Evolutionary conservation across 179 eudicot species (phyloP), one percentile per base, ranked within the genome.

Genomic region (Silene coronaria): DNA sequence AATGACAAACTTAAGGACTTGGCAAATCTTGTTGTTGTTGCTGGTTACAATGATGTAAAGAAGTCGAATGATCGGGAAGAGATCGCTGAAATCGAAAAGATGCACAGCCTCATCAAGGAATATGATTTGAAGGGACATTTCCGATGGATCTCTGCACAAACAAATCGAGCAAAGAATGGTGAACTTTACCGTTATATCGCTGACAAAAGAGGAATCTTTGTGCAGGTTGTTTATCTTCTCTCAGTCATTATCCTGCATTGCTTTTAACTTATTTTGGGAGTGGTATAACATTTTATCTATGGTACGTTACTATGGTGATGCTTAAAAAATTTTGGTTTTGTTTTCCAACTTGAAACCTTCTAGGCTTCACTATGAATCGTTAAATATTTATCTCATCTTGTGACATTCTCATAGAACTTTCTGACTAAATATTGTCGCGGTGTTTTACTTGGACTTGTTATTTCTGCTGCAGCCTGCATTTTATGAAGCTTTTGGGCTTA

Each of bases 11-110:
- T 93, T 2, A 79, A 87, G 53, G 91, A 89, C 42, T 63, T 93
- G 78, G 91, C 85, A 0, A 93, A 93, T 87, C 96, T 93, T 13
- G 98, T 93, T 0, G 90, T 93, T 21, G 96, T 93, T 0, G 98
- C 92, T 5, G 98, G 98, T 55, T 91, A 91, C 82, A 51, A 70
- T 16, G 91, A n/a, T 84, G 91, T 85, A 62, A 91, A 86, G 76
- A 92, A 91, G 73, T 93, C 98, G 5, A 87, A 86, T 75, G 98
- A 93, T 80, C 73, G 77, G 67, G 98, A 93, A 75, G 98, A 93
- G 79, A 84, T 83, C 24, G 97, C 85, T 0, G 91, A 93, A 80
- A 85, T 91, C 83, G 86, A 89, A 85, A 91, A 90, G 78, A 86
- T 88, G 91, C 78, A 88, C 55, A 77, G 48, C 32, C 85, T 88